Percentiles rank a stretch among this genome's conserved stretches.
Evolutionary conservation across 371 early-diverging fungal species (phyloP).

Genomic region (Syncephalastrum contaminatum): DNA sequence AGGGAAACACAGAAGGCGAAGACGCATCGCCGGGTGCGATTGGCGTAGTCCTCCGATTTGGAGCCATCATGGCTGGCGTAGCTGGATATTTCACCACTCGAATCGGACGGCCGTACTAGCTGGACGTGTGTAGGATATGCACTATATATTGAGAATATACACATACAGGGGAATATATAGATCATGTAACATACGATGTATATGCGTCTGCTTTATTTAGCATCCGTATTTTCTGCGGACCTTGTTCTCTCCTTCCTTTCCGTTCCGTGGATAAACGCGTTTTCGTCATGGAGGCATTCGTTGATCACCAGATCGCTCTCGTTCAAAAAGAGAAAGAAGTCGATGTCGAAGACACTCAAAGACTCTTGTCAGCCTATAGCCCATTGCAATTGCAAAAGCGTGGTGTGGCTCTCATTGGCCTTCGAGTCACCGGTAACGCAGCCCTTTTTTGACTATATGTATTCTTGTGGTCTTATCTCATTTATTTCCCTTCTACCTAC

Average conservation of each 20-base stretch:
- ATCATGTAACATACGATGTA: too few species aligned
- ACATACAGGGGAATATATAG: too few species aligned
- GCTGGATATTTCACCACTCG: constrained; percentile 50
- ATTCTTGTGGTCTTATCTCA: not conserved
- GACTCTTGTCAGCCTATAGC: constrained; percentile 48
- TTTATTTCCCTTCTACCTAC: not conserved
- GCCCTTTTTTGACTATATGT: not conserved
- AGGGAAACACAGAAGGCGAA: constrained; percentile 13
- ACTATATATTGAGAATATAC: too few species aligned
- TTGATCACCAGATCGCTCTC: constrained; percentile 55
- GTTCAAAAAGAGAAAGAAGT: constrained; percentile 61
- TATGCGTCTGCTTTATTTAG: too few species aligned
- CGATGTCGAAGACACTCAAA: constrained; percentile 63
- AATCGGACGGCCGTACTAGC: constrained; percentile 16
- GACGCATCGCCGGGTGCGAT: constrained; percentile 50
- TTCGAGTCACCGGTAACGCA: constrained; percentile 55
- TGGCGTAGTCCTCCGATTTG: constrained; percentile 60
- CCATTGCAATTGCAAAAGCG: constrained; percentile 67
- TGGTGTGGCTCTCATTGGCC: constrained; percentile 65
- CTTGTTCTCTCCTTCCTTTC: too few species aligned
- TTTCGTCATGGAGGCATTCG: constrained; percentile 27
- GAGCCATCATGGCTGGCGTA: constrained; percentile 63
- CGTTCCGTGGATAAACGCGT: too few species aligned
- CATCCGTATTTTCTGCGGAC: too few species aligned
- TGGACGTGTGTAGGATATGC: too few species aligned